Percentiles rank a stretch among this genome's conserved stretches.
phyloP scores from a whole-genome alignment of 2,329 filamentous ascomycete species.

The Cadophora sp. region DNA sequence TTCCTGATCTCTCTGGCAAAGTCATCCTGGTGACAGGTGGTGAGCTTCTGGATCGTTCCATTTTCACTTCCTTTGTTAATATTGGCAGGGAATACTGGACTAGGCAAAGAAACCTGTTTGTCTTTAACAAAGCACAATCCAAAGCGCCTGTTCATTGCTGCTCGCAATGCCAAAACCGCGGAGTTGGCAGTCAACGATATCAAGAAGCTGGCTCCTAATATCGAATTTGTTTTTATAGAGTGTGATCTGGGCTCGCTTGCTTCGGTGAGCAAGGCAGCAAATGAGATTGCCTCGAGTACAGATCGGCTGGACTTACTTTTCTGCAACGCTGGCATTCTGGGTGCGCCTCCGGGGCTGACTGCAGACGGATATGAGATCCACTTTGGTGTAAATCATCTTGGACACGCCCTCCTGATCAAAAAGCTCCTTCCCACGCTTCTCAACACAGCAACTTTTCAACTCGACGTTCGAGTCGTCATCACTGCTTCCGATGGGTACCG shows the following conservation, averaged over 20 bases:
- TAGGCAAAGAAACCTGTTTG: slow-evolving; percentile 52
- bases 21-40: slow-evolving; percentile 57
- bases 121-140: slow-evolving; percentile 50
- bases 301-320: slow-evolving; percentile 52
- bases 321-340: slow-evolving; percentile 45
- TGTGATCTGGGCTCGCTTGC: slow-evolving; percentile 52
- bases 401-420: slow-evolving; percentile 31
- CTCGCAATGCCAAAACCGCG: slow-evolving; percentile 46
- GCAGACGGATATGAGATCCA: slow-evolving; percentile 45
- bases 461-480: slow-evolving; percentile 24
- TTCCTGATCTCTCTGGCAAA: slow-evolving; percentile 48
- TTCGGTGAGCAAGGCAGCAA: slow-evolving; percentile 51
- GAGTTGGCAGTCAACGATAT: slow-evolving; percentile 38
- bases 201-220: slow-evolving; percentile 12
- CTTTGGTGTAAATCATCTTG: slow-evolving; percentile 34
- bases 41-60: background rate
- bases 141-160: slow-evolving; percentile 47
- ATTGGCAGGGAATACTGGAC: slow-evolving; percentile 44
- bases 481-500: slow-evolving; percentile 34
- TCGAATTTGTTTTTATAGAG: slow-evolving; percentile 24
- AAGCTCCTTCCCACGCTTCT: slow-evolving; percentile 28
- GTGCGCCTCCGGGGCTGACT: slow-evolving; percentile 35
- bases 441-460: slow-evolving; percentile 25
- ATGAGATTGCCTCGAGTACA: slow-evolving; percentile 45
- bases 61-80: background rate